phyloP scores from a whole-genome alignment of 2,329 filamentous ascomycete species.

The Pestalotiopsis sp. region DNA sequence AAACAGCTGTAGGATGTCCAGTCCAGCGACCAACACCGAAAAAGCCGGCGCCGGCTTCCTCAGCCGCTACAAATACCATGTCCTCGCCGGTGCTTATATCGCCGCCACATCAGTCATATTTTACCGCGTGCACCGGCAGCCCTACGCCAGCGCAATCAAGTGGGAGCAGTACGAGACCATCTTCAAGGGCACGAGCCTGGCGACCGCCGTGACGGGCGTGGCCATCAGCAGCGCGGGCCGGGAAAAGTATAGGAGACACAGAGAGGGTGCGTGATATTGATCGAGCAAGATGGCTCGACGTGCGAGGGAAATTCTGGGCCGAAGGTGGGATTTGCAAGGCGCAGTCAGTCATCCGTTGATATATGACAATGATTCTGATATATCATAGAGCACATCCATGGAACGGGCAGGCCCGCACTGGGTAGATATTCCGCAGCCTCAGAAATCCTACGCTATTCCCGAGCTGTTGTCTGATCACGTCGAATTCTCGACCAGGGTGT shows the following conservation, averaged over 20 bases:
- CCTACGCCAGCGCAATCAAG: conserved; percentile 15
- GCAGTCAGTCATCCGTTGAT: not conserved
- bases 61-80: conserved; percentile 55
- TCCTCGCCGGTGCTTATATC: conserved; percentile 73
- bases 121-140: conserved; percentile 18
- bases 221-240: conserved; percentile 16
- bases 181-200: conserved; percentile 19
- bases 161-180: conserved; percentile 19
- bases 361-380: not conserved
- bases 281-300: not conserved
- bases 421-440: not conserved
- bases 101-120: conserved; percentile 41
- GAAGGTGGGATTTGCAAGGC: not conserved
- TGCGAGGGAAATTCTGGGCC: not conserved
- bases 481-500: not conserved
- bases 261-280: conserved; percentile 6
- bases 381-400: not conserved
- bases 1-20: not conserved
- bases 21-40: not conserved
- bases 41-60: not conserved
- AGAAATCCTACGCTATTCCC: not conserved
- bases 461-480: not conserved
- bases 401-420: not conserved
- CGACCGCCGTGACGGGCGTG: conserved; percentile 15
- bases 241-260: conserved; percentile 17